Evolutionary conservation across 495 filamentous ascomycete species (phyloP).

Genomic region (Chlorociboria aeruginascens): DNA sequence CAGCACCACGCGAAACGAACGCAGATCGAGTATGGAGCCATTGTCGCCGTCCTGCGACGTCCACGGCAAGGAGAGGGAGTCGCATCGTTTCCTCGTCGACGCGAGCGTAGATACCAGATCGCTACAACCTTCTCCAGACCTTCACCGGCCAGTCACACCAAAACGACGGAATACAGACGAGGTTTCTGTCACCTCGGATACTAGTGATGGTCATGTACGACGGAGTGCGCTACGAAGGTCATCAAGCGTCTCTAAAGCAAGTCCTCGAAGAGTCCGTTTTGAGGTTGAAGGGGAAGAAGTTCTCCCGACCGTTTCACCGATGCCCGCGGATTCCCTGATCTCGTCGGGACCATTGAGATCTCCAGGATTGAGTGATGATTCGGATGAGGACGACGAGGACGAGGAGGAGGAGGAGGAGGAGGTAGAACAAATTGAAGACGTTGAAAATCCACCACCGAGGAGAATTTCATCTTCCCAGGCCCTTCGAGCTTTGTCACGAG

Average conservation of each 20-base stretch:
- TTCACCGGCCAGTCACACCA: slow-evolving; percentile 4
- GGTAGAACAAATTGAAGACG: slow-evolving; percentile 15
- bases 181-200: slow-evolving; percentile 28
- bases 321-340: slow-evolving; percentile 12
- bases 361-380: not conserved
- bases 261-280: slow-evolving; percentile 42
- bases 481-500: slow-evolving; percentile 18
- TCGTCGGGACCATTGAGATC: not conserved
- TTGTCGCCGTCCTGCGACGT: slow-evolving; percentile 4
- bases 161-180: slow-evolving; percentile 17
- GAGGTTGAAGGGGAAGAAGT: slow-evolving; percentile 40
- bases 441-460: slow-evolving; percentile 13
- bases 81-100: slow-evolving; percentile 10
- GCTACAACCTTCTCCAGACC: slow-evolving; percentile 4
- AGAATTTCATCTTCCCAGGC: slow-evolving; percentile 19
- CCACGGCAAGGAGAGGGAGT: slow-evolving; percentile 3
- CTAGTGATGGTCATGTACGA: slow-evolving; percentile 26
- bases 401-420: no score
- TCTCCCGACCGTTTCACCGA: slow-evolving; percentile 35
- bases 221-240: slow-evolving; percentile 39
- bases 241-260: slow-evolving; percentile 31
- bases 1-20: slow-evolving; percentile 23
- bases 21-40: slow-evolving; percentile 8
- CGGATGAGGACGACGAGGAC: slow-evolving; percentile 9
- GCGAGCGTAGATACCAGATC: slow-evolving; percentile 13